Conservation (phyloP, 306 rosid genomes). For the Quercus mongolica region DNA sequence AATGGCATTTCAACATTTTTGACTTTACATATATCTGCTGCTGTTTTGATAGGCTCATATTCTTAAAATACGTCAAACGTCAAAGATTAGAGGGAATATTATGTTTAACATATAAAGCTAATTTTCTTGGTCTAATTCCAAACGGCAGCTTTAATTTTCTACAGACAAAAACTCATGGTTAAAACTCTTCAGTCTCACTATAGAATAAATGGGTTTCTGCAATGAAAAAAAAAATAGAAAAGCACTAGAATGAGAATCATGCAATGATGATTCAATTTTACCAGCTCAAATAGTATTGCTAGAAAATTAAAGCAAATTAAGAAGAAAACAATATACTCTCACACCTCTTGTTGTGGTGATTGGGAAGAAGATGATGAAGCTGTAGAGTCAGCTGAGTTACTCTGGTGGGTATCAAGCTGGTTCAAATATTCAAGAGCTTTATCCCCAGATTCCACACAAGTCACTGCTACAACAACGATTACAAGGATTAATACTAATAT, state of each 20-base stretch:
- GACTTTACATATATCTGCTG: no score
- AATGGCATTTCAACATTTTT: no score
- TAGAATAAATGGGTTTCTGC: no score
- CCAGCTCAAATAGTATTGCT: background rate
- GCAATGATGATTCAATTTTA: background rate
- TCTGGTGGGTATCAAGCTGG: slow-evolving; percentile 37
- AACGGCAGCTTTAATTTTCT: no score
- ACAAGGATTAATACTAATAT: background rate
- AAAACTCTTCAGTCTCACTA: no score
- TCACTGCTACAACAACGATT: slow-evolving; percentile 41
- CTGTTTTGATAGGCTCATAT: no score
- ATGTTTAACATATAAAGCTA: no score
- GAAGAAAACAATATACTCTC: background rate
- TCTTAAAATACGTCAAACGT: no score
- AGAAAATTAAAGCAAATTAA: background rate
- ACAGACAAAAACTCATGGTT: no score
- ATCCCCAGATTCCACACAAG: slow-evolving; percentile 91
- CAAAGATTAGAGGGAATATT: no score
- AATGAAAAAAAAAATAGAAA: no score
- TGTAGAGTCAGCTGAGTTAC: slow-evolving; percentile 10
- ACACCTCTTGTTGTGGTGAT: slow-evolving; percentile 8
- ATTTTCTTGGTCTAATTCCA: no score
- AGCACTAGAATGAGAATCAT: background rate
- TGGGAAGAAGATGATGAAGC: slow-evolving; percentile 36
- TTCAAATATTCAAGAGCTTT: slow-evolving; percentile 89